Evolutionary conservation across 441 rosid species (phyloP).

Genomic region (Erysimum cheiri): DNA sequence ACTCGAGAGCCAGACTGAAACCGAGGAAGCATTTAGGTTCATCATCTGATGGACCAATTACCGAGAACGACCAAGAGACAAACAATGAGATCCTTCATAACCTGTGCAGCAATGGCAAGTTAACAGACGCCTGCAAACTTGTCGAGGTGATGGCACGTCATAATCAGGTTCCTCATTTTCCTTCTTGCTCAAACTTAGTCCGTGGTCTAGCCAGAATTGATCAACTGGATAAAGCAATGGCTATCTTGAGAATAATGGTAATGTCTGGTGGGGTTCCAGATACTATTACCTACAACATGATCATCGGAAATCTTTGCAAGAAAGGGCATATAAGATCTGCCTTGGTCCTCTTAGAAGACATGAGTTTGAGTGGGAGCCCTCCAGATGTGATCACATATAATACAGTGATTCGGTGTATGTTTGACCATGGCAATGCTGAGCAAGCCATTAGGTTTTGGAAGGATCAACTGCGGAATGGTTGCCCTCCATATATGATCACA

Average conservation of each 20-base stretch:
- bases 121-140: slow-evolving; percentile 60
- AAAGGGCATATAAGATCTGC: slow-evolving; percentile 63
- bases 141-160: slow-evolving; percentile 74
- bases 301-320: slow-evolving; percentile 76
- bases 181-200: slow-evolving; percentile 70
- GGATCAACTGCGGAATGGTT: slow-evolving; percentile 68
- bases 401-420: slow-evolving; percentile 72
- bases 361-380: slow-evolving; percentile 80
- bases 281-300: slow-evolving; percentile 77
- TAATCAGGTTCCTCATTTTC: slow-evolving; percentile 76
- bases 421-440: slow-evolving; percentile 55
- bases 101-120: slow-evolving; percentile 60
- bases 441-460: slow-evolving; percentile 74
- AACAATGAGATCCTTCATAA: slow-evolving; percentile 70
- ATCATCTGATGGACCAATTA: slow-evolving; percentile 55
- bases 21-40: slow-evolving; percentile 36
- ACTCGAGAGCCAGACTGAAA: slow-evolving; percentile 40
- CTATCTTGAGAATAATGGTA: slow-evolving; percentile 64
- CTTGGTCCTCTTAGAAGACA: slow-evolving; percentile 62
- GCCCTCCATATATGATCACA: slow-evolving; percentile 73
- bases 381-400: slow-evolving; percentile 85
- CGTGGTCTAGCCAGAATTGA: slow-evolving; percentile 64
- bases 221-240: slow-evolving; percentile 64
- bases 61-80: slow-evolving; percentile 59
- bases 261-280: slow-evolving; percentile 91